A percentile compares a stretch with the other conserved stretches of the same genome.
phyloP scores from a whole-genome alignment of 768 basidiomycete genomes.

The Boletales sp. region DNA sequence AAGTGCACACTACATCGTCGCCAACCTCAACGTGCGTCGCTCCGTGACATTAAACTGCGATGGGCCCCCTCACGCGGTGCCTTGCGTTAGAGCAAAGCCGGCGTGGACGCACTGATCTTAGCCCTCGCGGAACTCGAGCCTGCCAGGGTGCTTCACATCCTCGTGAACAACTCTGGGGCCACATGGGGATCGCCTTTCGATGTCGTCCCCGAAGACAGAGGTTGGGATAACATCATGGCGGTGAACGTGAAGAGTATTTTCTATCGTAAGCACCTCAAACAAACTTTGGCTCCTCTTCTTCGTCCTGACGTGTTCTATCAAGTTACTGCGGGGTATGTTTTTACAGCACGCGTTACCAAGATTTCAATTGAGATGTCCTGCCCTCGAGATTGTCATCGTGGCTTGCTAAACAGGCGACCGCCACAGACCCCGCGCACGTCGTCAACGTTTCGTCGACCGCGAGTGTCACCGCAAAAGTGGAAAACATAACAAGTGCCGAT shows the following conservation, averaged over 20 bases:
- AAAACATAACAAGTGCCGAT: conserved; percentile 43
- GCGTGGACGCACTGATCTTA: conserved; percentile 68
- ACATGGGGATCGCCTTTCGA: conserved; percentile 73
- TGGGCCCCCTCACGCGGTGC: neutral
- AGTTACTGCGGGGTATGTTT: conserved; percentile 45
- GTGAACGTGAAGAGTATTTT: conserved; percentile 86
- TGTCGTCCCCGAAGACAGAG: conserved; percentile 73
- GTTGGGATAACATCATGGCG: conserved; percentile 81
- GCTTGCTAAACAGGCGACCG: conserved; percentile 63
- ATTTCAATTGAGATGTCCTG: neutral
- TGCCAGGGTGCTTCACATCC: conserved; percentile 63
- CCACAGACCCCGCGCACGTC: conserved; percentile 65
- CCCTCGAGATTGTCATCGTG: conserved; percentile 35
- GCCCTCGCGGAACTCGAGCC: conserved; percentile 66
- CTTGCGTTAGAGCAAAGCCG: conserved; percentile 61
- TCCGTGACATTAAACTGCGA: neutral
- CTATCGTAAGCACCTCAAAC: conserved; percentile 51
- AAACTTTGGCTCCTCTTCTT: no score
- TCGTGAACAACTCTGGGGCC: conserved; percentile 81
- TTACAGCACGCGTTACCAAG: neutral
- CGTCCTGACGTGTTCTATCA: neutral
- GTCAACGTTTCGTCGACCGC: conserved; percentile 81
- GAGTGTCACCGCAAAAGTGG: conserved; percentile 50
- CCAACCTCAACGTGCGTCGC: conserved; percentile 65
- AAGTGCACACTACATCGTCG: conserved; percentile 68